Evolutionary conservation across 306 rosid genomes (phyloP).

Genomic region (Medicago arabica): DNA sequence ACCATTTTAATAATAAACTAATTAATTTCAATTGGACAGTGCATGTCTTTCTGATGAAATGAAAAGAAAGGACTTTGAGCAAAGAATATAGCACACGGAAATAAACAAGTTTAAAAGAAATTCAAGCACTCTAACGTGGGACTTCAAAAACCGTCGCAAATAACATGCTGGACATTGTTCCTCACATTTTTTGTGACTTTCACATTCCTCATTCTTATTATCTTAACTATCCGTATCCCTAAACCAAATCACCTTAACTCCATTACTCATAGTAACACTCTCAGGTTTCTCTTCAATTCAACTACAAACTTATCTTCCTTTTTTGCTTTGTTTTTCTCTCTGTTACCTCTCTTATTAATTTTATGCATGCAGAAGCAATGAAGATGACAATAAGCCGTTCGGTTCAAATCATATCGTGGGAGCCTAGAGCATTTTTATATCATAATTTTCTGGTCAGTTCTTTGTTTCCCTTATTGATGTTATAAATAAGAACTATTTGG

Average conservation of each 20-base stretch:
- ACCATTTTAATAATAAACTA: neutral
- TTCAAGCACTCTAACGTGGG: constrained; percentile 50
- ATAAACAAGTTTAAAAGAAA: constrained; percentile 29
- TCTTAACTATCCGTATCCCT: constrained; percentile 71
- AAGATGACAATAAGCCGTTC: constrained; percentile 50
- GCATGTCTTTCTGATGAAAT: neutral
- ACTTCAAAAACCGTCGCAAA: constrained; percentile 53
- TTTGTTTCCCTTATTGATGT: too few species aligned
- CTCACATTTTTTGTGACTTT: constrained; percentile 58
- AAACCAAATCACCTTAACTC: constrained; percentile 76
- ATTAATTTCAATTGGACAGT: neutral
- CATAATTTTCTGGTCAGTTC: constrained; percentile 81
- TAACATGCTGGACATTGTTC: constrained; percentile 43
- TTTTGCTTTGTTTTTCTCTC: neutral
- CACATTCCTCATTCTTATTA: constrained; percentile 70
- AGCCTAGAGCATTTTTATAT: constrained; percentile 89
- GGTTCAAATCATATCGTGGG: constrained; percentile 91
- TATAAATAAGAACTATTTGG: neutral
- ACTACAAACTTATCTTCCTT: neutral
- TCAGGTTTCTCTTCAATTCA: constrained; percentile 33
- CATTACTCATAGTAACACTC: constrained; percentile 46
- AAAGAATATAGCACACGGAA: neutral
- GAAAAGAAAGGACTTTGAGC: neutral
- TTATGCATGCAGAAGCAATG: constrained; percentile 39
- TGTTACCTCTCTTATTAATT: neutral